phyloP scores from a whole-genome alignment of 345 rosid species.

The Gossypium bickii region DNA sequence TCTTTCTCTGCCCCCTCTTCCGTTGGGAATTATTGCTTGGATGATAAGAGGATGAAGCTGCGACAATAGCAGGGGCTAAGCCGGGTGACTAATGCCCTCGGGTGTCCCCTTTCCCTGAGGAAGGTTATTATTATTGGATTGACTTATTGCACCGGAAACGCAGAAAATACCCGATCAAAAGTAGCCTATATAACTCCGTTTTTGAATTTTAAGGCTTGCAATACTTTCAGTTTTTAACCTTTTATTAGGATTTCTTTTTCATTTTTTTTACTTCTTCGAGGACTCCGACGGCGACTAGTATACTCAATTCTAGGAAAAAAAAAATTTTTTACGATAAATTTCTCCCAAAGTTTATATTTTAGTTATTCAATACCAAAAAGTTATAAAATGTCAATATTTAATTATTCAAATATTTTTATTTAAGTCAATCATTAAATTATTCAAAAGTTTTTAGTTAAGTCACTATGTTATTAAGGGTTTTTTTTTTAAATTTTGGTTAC shows the following conservation, averaged over 20 bases:
- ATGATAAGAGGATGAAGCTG: neutral
- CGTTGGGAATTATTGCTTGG: neutral
- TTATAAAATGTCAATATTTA: no score
- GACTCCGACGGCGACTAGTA: neutral
- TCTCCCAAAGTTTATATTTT: no score
- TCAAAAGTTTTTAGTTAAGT: no score
- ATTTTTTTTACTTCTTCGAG: neutral
- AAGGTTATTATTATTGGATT: neutral
- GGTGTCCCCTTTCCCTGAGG: neutral
- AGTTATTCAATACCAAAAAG: no score
- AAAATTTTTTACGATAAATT: no score
- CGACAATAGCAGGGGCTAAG: neutral
- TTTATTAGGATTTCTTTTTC: neutral
- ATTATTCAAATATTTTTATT: no score
- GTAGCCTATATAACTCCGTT: neutral
- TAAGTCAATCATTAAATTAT: no score
- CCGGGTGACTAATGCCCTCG: neutral
- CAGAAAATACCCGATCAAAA: neutral
- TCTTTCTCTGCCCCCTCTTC: slow-evolving; percentile 21
- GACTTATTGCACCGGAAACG: neutral
- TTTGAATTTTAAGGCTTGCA: neutral
- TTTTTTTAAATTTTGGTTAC: no score
- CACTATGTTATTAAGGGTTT: no score
- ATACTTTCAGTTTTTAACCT: neutral
- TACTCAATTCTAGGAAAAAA: neutral